Percentiles rank a stretch among this genome's conserved stretches.
phyloP scores from a whole-genome alignment of 768 basidiomycete genomes.

The Kwoniella heveanensis region DNA sequence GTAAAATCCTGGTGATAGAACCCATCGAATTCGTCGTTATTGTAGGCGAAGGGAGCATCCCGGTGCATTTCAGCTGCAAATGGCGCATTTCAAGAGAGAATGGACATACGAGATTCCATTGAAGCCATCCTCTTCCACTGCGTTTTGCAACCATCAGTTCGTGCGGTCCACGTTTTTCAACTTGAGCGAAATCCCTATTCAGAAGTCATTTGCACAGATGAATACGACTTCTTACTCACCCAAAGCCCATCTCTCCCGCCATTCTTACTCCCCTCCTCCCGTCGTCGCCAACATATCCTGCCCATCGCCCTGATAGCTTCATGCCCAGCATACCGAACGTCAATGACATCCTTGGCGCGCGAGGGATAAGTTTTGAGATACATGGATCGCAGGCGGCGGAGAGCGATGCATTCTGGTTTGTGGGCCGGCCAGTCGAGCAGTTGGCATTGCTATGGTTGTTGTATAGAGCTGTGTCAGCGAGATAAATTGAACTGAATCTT shows the following conservation, averaged over 20 bases:
- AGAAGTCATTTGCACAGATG: too few relatives aligned
- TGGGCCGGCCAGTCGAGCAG: slow-evolving; percentile 72
- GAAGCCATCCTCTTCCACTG: slow-evolving; percentile 66
- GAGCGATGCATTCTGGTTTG: slow-evolving; percentile 73
- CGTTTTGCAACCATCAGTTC: slow-evolving; percentile 58
- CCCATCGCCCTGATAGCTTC: slow-evolving; percentile 80
- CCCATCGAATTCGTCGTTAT: too few relatives aligned
- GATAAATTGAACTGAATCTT: too few relatives aligned
- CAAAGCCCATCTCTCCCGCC: slow-evolving; percentile 51
- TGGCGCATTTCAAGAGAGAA: too few relatives aligned
- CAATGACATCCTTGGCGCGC: slow-evolving; percentile 47
- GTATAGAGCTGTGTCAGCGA: too few relatives aligned
- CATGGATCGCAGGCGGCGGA: slow-evolving; percentile 56
- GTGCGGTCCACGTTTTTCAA: too few relatives aligned
- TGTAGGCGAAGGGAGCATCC: too few relatives aligned
- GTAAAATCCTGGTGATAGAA: too few relatives aligned
- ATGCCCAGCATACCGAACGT: slow-evolving; percentile 60
- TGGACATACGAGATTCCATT: slow-evolving; percentile 75
- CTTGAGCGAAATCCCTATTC: too few relatives aligned
- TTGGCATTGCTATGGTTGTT: slow-evolving; percentile 74
- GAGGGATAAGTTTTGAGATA: slow-evolving; percentile 21
- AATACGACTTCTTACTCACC: slow-evolving; percentile 14
- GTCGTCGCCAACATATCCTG: slow-evolving; percentile 69
- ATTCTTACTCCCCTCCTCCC: slow-evolving; percentile 63
- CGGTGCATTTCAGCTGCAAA: too few relatives aligned